Evolutionary conservation across 2,329 filamentous ascomycete genomes (phyloP).

Genomic region (Phyllosticta paracitricarpa): DNA sequence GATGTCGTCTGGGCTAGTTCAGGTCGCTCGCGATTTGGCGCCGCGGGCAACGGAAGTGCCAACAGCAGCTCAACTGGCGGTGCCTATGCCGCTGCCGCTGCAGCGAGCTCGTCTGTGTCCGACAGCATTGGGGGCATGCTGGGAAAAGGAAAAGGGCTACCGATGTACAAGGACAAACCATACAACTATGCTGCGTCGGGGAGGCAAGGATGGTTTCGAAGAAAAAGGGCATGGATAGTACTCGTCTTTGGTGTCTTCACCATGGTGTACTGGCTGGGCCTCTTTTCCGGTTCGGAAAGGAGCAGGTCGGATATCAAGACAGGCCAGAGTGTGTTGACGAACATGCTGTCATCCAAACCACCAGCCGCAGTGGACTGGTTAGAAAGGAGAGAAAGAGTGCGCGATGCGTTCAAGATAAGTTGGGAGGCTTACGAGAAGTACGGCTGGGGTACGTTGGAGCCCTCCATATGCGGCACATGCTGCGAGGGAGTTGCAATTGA

Average conservation of each 20-base stretch:
- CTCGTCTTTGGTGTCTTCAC: conserved; percentile 46
- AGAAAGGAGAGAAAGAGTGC: conserved; percentile 67
- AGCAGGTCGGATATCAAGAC: not conserved
- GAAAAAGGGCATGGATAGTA: conserved; percentile 50
- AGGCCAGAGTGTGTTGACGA: not conserved
- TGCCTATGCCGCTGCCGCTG: conserved; percentile 30
- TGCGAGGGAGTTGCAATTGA: not conserved
- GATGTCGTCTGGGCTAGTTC: conserved; percentile 32
- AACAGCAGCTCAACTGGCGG: conserved; percentile 16
- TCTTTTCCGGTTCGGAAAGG: conserved; percentile 3
- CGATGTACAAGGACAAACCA: conserved; percentile 99
- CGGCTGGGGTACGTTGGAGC: conserved; percentile 67
- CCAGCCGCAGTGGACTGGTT: conserved; percentile 55
- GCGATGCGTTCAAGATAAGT: conserved; percentile 80
- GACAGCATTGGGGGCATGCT: conserved; percentile 57
- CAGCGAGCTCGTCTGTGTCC: conserved; percentile 35
- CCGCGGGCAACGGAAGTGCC: not conserved
- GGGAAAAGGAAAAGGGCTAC: conserved; percentile 54
- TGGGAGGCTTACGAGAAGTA: conserved; percentile 90
- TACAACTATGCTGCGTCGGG: conserved; percentile 54
- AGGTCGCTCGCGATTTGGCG: conserved; percentile 13
- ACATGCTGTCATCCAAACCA: not conserved
- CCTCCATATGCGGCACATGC: not conserved
- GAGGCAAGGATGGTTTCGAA: conserved; percentile 51
- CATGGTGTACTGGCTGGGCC: conserved; percentile 54